Conservation (phyloP, 768 basidiomycete species). For the Lyophyllum shimeji region DNA sequence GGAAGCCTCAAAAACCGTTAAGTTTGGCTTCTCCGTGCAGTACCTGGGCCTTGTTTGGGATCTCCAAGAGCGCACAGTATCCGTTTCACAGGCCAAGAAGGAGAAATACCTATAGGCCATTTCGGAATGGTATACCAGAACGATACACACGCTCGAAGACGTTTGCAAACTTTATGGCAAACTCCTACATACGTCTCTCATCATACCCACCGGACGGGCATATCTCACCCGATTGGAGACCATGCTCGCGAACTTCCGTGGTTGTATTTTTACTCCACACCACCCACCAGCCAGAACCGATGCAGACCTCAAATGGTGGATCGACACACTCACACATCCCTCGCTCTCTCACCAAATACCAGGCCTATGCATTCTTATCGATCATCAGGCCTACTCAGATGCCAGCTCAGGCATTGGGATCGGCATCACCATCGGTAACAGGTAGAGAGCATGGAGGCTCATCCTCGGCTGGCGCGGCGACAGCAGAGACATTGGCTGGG, state of each 20-base stretch:
- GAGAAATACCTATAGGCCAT: slow-evolving; percentile 19
- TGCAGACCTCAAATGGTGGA: slow-evolving; percentile 37
- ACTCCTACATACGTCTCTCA: slow-evolving; percentile 2
- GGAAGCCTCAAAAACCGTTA: slow-evolving; percentile 21
- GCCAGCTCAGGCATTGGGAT: slow-evolving; percentile 37
- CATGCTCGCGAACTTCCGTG: slow-evolving; percentile 26
- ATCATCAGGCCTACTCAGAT: slow-evolving; percentile 39
- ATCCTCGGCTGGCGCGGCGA: slow-evolving; percentile 28
- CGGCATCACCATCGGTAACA: slow-evolving; percentile 26
- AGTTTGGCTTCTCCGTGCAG: slow-evolving; percentile 2
- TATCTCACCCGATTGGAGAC: slow-evolving; percentile 38
- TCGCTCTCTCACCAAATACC: slow-evolving; percentile 24
- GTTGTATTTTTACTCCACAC: slow-evolving; percentile 31
- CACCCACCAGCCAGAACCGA: slow-evolving; percentile 8
- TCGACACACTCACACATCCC: slow-evolving; percentile 7
- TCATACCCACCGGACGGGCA: neutral
- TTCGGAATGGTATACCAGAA: neutral
- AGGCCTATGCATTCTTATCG: slow-evolving; percentile 16
- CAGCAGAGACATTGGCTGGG: slow-evolving; percentile 42
- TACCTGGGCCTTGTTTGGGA: slow-evolving; percentile 30
- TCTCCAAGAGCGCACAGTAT: slow-evolving; percentile 15
- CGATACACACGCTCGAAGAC: neutral
- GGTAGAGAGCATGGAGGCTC: slow-evolving; percentile 36
- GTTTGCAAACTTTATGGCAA: slow-evolving; percentile 9
- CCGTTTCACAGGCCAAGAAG: slow-evolving; percentile 11